A percentile compares a stretch with the other conserved stretches of the same genome.
These are phyloP conservation scores for Ilex paraguariensis DNA, from an alignment of 305 asterid species.

Conservation along the genomic window DNA sequence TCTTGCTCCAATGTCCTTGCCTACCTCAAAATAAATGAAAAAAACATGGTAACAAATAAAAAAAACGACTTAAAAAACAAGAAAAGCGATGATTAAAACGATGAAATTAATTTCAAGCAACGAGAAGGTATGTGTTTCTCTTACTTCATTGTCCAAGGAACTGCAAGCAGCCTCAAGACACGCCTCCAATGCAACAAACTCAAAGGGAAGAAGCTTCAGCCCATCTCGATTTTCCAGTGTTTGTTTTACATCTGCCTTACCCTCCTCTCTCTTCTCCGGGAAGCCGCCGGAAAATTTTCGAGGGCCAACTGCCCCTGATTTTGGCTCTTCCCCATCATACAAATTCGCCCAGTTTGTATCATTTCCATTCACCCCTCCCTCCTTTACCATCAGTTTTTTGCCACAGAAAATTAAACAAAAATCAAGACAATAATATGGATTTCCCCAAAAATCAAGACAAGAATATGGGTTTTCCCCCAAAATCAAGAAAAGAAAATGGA, in stretches of 20 bases:
- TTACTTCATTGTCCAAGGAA: conserved; percentile 85
- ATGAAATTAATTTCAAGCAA: conserved; percentile 5
- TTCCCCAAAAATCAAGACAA: too few species aligned
- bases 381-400: conserved; percentile 38
- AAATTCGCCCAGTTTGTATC: conserved; percentile 76
- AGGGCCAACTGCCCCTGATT: conserved; percentile 44
- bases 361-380: conserved; percentile 63
- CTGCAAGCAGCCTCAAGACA: conserved; percentile 98
- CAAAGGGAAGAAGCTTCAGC: conserved; percentile 89
- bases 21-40: conserved; percentile 37
- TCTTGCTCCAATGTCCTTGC: conserved; percentile 95
- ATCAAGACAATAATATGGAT: background rate
- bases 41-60: too few species aligned
- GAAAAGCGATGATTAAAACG: background rate
- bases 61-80: background rate
- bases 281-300: conserved; percentile 40
- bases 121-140: conserved; percentile 3
- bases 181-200: conserved; percentile 94
- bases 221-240: conserved; percentile 68
- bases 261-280: conserved; percentile 46
- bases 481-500: too few species aligned
- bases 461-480: too few species aligned
- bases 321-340: conserved; percentile 71
- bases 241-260: conserved; percentile 48
- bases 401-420: conserved; percentile 7